Evolutionary conservation across 129 eudicot genomes (phyloP), one percentile per base, ranked within the genome.

Genomic region (Pseudognaphalium luteoalbum): DNA sequence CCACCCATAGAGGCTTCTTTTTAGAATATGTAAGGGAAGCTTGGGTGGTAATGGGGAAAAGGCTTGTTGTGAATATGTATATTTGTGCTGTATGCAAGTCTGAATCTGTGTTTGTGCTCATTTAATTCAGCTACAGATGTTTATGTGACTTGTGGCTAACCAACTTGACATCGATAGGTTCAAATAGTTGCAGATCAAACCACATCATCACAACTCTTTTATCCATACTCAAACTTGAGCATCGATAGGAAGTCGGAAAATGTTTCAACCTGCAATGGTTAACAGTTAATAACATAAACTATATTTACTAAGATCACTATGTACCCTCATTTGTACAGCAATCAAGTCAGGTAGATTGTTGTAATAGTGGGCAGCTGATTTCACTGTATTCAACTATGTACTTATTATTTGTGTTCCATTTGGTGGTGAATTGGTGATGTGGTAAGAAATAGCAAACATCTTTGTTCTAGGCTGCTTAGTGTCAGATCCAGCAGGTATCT

Each of bases 351-450:
- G 69, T 59, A 60, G 60, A 19, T 35, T 73, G 52, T n/a, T 54
- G 56, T 59, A 21, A 12, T 57, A 20, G 67, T 21, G 77, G 37
- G 58, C 30, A 59, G 16, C 42, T 60, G 28, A 28, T 74, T 60
- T 2, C 22, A 61, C 29, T 8, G 29, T 60, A 60, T 72, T 10
- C 25, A 37, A 59, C 68, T 12, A 59, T 7, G 69, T 59, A 73
- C 68, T 2, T 59, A 41, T 73, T 25, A 60, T 47, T 41, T 9
- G 54, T 47, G 32, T 28, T 44, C 7, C 42, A 2, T 30, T 75
- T 47, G 72, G 62, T 44, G 51, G 22, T 62, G 61, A 74, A 19
- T 61, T 44, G 39, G 76, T 62, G 61, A 74, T 29, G 70, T 44
- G 39, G 76, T 11, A 72, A 54, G 76, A 32, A n/a, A 47, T 75